These are phyloP conservation scores for Piper betle DNA, from an alignment of 164 flowering plant species.

Conservation along the genomic window DNA sequence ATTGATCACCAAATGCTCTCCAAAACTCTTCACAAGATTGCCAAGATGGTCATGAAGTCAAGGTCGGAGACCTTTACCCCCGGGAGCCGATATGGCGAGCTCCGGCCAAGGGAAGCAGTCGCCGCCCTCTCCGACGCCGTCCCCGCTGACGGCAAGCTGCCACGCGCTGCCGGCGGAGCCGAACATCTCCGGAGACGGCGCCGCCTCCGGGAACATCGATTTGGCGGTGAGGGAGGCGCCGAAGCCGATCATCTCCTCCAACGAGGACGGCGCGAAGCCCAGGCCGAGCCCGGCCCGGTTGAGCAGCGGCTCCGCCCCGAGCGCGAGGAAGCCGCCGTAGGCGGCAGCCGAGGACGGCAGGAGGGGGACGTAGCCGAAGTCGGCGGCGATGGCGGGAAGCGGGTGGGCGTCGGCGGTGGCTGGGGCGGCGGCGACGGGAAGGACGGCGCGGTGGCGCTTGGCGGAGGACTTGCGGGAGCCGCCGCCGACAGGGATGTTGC, in stretches of 20 bases:
- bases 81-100: slow-evolving; percentile 34
- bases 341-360: slow-evolving; percentile 18
- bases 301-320: slow-evolving; percentile 11
- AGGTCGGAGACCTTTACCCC: no score
- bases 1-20: no score
- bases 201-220: neutral
- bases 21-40: no score
- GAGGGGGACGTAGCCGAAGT: slow-evolving; percentile 16
- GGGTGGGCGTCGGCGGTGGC: neutral
- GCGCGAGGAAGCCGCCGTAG: slow-evolving; percentile 17
- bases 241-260: slow-evolving; percentile 19
- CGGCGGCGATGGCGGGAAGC: neutral
- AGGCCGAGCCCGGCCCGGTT: slow-evolving; percentile 15
- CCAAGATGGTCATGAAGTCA: no score
- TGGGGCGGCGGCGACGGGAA: neutral
- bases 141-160: slow-evolving; percentile 4
- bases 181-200: slow-evolving; percentile 5
- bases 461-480: slow-evolving; percentile 33
- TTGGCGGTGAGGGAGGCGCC: slow-evolving; percentile 13
- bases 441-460: slow-evolving; percentile 27
- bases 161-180: slow-evolving; percentile 7
- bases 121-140: slow-evolving; percentile 12
- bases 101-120: slow-evolving; percentile 42
- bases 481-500: slow-evolving; percentile 63
- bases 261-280: slow-evolving; percentile 12